Base-by-base conservation (phyloP, 192 early-diverging fungal species). In the Dispira simplex region DNA sequence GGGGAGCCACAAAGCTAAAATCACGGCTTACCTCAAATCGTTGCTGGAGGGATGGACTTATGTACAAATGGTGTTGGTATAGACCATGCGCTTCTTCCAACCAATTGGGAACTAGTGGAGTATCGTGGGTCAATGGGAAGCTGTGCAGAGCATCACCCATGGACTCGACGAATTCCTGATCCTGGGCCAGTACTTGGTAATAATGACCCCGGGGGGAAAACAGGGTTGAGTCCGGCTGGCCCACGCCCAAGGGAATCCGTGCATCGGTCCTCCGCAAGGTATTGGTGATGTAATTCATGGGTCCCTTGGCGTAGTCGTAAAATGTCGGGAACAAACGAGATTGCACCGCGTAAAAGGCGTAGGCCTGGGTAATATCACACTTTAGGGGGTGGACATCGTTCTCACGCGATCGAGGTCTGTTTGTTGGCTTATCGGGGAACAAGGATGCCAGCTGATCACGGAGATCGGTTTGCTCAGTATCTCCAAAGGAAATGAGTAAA, bases 251-350 rank as follows among this genome's bases (percentile, higher is more conserved):
- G n/a, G 16, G 55, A 16, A 57, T 13, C 16, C n/a, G 55, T 14
- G 26, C 21, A 27, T 57, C 55, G 4, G 55, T 57, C 13, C 27
- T 2, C 20, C 55, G 55, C 16, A 57, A 26, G 13, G 25, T 16
- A 14, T 20, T 57, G 55, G 26, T 20, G 13, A 57, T 16, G 25
- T 27, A 20, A 26, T 57, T 57, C n/a, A 57, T 14, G 13, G 55
- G 55, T 27, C 21, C 55, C 13, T 26, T 16, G 55, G 55, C 55
- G 21, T 14, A 26, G 26, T 57, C 55, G 55, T 57, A 57, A 27
- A 57, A 57, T 13, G 55, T 26, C 8, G 55, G 55, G 55, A 14
- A 57, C 25, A 13, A 26, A 14, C 25, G 55, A 20, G 55, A 26
- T 3, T 57, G 2, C 55, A 4, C 26, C 4, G 25, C n/a, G 20